Evolutionary conservation across 768 basidiomycete species (phyloP), one percentile per base, ranked within the genome.

Genomic region (Pilatotrama ljubarskyi): DNA sequence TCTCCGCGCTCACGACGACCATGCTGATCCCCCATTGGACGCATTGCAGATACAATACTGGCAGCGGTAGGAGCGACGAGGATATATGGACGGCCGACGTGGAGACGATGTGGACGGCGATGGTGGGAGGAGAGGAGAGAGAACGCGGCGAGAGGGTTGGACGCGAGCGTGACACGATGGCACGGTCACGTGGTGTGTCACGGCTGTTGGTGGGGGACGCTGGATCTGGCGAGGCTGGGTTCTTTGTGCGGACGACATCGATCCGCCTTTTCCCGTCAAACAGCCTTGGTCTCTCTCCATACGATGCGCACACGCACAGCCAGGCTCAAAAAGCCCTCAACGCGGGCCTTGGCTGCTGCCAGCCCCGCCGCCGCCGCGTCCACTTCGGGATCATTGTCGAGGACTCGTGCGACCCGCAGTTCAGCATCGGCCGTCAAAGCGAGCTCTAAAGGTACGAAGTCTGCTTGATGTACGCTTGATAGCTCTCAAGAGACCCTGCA

Each of bases 221-320:
- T 51, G 51, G 38, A 51, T 43, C n/a, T 22, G 20, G 26, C 7
- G 51, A 18, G 26, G 32, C 20, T 15, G 43, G 43, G 43, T 14
- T 32, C 54, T 55, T 55, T 55, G 54, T 55, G 44, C 20, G 10
- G 25, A 53, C 43, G 18, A 10, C 54, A 37, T 55, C 43, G 43
- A 37, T 55, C 11, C n/a, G 22, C 24, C 55, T 56, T 56, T 22
- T 11, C 5, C 2, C 20, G n/a, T 11, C 55, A 57, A 57, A 49
- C 55, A 25, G 47, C 47, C 37, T 57, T 49, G n/a, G 6, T 22
- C 18, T 4, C n/a, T 36, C 15, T 53, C 10, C 8, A n/a, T 3
- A 18, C 10, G 25, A 42, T 41, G 26, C 40, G 47, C 18, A 42
- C 25, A 20, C 10, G 46, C 13, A 29, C 47, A n/a, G 17, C 43